phyloP scores from a whole-genome alignment of 495 filamentous ascomycete species.

The Pseudevernia furfuracea region DNA sequence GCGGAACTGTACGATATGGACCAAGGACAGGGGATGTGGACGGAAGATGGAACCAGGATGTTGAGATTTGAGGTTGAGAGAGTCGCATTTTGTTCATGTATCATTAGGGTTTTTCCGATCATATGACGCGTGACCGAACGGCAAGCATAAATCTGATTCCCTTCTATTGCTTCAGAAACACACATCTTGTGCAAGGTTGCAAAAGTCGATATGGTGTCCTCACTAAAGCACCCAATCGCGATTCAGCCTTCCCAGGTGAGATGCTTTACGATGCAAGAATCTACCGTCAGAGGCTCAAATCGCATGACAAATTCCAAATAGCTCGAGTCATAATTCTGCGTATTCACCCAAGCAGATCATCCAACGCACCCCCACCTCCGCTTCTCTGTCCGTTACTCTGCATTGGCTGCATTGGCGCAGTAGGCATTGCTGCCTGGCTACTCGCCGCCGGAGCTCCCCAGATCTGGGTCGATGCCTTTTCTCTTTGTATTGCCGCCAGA shows the following conservation, averaged over 20 bases:
- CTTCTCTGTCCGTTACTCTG: constrained; percentile 27
- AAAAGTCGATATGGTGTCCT: background rate
- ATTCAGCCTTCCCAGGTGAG: background rate
- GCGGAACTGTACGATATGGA: background rate
- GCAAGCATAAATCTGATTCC: background rate
- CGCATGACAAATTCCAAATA: background rate
- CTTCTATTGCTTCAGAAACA: background rate
- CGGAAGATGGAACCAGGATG: background rate
- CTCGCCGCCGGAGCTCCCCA: constrained; percentile 66
- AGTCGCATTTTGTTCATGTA: background rate
- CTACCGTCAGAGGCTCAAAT: background rate
- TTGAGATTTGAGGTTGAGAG: constrained; percentile 1
- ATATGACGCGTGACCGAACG: background rate
- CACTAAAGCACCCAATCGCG: constrained; percentile 8
- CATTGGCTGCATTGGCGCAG: constrained; percentile 33
- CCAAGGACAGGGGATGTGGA: background rate
- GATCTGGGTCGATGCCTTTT: constrained; percentile 87
- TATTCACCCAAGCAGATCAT: constrained; percentile 58
- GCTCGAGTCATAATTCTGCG: background rate
- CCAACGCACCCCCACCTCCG: constrained; percentile 47
- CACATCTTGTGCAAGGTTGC: background rate
- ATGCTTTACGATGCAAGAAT: background rate
- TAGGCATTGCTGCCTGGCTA: constrained; percentile 24
- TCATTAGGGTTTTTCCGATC: background rate
- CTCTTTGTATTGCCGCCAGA: constrained; percentile 87